A percentile compares a stretch with the other conserved stretches of the same genome.
These are phyloP conservation scores for Sporothrix inflata DNA, from an alignment of 2,329 filamentous ascomycete species.

Conservation along the genomic window DNA sequence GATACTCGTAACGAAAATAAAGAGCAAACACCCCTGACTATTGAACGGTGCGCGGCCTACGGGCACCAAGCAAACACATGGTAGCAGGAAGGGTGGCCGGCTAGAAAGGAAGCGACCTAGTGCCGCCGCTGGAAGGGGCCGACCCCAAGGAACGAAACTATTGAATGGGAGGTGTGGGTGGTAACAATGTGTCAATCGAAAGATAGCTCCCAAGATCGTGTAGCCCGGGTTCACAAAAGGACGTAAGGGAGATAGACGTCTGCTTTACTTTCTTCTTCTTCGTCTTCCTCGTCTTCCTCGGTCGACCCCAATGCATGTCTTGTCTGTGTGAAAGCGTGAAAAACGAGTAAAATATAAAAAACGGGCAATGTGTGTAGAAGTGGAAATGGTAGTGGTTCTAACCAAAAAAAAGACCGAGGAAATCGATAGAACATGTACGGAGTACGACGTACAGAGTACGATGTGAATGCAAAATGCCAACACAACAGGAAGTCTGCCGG, in stretches of 20 bases:
- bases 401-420: not conserved
- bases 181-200: not conserved
- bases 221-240: not conserved
- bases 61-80: not conserved
- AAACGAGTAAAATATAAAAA: too few species aligned
- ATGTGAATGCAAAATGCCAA: not conserved
- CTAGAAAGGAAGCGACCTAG: conserved; percentile 4
- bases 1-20: not conserved
- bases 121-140: not conserved
- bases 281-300: not conserved
- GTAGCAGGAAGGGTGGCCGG: not conserved
- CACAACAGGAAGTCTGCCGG: not conserved
- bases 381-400: not conserved
- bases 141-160: not conserved
- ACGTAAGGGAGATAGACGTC: too few species aligned
- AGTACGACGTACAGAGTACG: not conserved
- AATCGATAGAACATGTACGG: not conserved
- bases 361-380: not conserved
- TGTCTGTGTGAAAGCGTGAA: too few species aligned
- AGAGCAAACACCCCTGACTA: not conserved
- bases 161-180: not conserved
- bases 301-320: not conserved
- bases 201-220: not conserved
- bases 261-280: too few species aligned
- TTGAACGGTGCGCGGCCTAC: not conserved